These are phyloP conservation scores for Gossypium schwendimanii DNA, from an alignment of 441 rosid genomes.

Conservation along the genomic window DNA sequence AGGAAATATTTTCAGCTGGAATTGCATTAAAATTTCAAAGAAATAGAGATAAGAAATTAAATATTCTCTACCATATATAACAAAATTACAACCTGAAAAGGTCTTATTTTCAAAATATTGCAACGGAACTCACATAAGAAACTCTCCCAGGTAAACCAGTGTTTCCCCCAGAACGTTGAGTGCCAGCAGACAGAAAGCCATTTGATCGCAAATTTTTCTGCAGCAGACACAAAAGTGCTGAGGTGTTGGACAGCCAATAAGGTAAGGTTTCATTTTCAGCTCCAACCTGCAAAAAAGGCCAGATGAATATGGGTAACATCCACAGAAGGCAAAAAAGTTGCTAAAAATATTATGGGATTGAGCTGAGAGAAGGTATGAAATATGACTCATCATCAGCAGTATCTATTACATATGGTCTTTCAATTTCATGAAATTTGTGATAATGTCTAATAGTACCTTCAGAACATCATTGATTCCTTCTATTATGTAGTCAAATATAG, in stretches of 20 bases:
- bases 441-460: constrained; percentile 42
- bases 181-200: constrained; percentile 53
- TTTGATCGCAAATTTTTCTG: constrained; percentile 81
- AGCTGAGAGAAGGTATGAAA: neutral
- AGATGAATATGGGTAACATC: neutral
- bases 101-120: neutral
- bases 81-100: neutral
- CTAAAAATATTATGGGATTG: neutral
- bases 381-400: neutral
- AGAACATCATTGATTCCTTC: constrained; percentile 82
- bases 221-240: constrained; percentile 89
- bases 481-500: constrained; percentile 81
- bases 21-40: neutral
- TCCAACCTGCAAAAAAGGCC: constrained; percentile 51
- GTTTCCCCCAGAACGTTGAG: constrained; percentile 54
- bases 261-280: constrained; percentile 67
- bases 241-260: constrained; percentile 88
- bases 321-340: neutral
- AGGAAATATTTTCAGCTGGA: neutral
- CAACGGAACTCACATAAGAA: constrained; percentile 44
- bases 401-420: constrained; percentile 1
- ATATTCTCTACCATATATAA: neutral
- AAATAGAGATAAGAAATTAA: neutral
- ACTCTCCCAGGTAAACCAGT: constrained; percentile 61
- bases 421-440: constrained; percentile 9